Evolutionary conservation across 345 rosid genomes (phyloP).

Genomic region (Populus alba): DNA sequence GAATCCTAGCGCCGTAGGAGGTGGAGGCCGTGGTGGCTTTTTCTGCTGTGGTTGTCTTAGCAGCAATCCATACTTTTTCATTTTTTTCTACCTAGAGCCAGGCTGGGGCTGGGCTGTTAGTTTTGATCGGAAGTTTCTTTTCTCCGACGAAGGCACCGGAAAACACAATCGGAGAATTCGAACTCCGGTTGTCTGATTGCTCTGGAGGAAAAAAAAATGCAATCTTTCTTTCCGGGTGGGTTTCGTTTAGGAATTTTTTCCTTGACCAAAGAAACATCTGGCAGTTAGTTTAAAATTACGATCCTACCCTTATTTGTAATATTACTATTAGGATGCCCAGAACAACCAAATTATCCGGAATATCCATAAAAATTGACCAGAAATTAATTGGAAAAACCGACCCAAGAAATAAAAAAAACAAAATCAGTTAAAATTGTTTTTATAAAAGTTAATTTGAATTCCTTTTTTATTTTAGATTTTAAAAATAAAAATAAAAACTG

Average conservation of each 20-base stretch:
- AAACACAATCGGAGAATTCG: background rate
- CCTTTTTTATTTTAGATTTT: too few species aligned
- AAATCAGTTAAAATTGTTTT: too few species aligned
- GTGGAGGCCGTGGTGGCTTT: slow-evolving; percentile 53
- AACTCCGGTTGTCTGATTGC: background rate
- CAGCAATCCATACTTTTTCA: slow-evolving; percentile 89
- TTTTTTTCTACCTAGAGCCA: slow-evolving; percentile 7
- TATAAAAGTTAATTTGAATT: too few species aligned
- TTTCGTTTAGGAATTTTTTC: background rate
- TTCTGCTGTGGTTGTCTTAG: slow-evolving; percentile 67
- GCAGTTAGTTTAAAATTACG: background rate
- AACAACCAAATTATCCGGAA: too few species aligned
- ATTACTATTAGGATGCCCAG: too few species aligned
- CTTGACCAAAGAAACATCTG: background rate
- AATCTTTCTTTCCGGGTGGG: background rate
- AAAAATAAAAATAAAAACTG: too few species aligned
- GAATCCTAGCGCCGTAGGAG: slow-evolving; percentile 46
- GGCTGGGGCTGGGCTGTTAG: background rate
- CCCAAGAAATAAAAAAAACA: too few species aligned
- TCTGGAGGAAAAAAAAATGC: background rate
- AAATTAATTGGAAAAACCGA: too few species aligned
- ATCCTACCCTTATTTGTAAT: background rate
- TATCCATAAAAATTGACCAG: too few species aligned
- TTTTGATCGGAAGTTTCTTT: background rate
- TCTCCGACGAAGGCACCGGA: background rate